A percentile compares a stretch with the other conserved stretches of the same genome.
These are phyloP conservation scores for Hanseniaspora mollemarum DNA, from an alignment of 805 yeast species.

Conservation along the genomic window DNA sequence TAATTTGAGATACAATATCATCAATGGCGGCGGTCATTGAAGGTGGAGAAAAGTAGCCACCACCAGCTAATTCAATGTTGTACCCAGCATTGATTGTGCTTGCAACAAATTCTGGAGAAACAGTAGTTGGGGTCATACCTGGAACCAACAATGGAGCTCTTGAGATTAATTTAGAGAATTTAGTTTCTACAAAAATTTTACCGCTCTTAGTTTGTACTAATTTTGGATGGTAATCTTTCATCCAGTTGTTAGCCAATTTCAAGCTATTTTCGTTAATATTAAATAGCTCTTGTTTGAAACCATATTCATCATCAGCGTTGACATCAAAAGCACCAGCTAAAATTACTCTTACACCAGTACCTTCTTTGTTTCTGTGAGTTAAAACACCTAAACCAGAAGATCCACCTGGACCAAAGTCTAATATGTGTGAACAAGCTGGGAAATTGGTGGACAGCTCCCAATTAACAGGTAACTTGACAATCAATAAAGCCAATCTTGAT, in stretches of 20 bases:
- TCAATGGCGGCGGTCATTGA: conserved; percentile 66
- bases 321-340: conserved; percentile 83
- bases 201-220: conserved; percentile 64
- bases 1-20: conserved; percentile 53
- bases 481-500: conserved; percentile 64
- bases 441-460: conserved; percentile 81
- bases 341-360: conserved; percentile 91
- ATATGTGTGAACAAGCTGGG: conserved; percentile 71
- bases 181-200: conserved; percentile 79
- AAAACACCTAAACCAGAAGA: conserved; percentile 90
- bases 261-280: conserved; percentile 54
- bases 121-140: conserved; percentile 99
- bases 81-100: conserved; percentile 93
- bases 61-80: conserved; percentile 96
- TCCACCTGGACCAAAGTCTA: conserved; percentile 99
- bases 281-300: conserved; percentile 90
- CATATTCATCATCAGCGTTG: conserved; percentile 68
- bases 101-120: conserved; percentile 84
- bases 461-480: conserved; percentile 78
- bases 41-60: conserved; percentile 80
- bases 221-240: conserved; percentile 73
- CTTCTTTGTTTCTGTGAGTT: conserved; percentile 96
- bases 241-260: conserved; percentile 84
- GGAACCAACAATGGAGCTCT: conserved; percentile 96
- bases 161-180: conserved; percentile 81